Evolutionary conservation across 73 alveolate species (phyloP), one percentile per base, ranked within the genome.

Genomic region (Paramecium tetraurelia): DNA sequence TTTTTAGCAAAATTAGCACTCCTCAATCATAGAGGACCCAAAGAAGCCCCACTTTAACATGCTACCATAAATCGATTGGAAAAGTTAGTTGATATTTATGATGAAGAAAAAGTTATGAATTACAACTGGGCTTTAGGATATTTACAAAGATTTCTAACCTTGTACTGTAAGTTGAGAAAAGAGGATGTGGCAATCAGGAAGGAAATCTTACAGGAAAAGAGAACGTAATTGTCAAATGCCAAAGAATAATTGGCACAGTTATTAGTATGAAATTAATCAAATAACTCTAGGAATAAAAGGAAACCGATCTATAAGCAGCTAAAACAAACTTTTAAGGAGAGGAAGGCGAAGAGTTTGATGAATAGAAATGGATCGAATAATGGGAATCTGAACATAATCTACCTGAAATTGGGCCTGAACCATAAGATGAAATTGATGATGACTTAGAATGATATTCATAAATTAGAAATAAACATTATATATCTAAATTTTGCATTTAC

Each of bases 281-380:
- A 8, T 33, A 29, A 11, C 0, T 4, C 4, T 80, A 80, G 90
- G 90, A 80, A 80, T 20, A 80, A 80, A 41, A 48, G 46, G 90
- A 80, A 24, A 43, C 14, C 1, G 90, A 80, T n/a, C 14, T 80
- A 80, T 22, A 80, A 24, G 70, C 22, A 44, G 90, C 76, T 5
- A 80, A 24, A 80, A 63, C 70, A 22, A 22, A n/a, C 48, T 80
- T 80, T 48, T 10, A 80, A 35, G 90, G 57, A 48, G 90, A 80
- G 16, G 90, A 80, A 46, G 90, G 90, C 10, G 46, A 80, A 80
- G 90, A 80, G n/a, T 80, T 80, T 80, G 20, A 40, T 44, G 70
- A 44, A 35, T 43, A 80, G 24, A 18, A 43, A 46, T 80, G 70
- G 76, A 24, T 22, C 3, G 90, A 80, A 35, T 5, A 80, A 80